Base-by-base conservation (phyloP, 1,139 yeast species). In the Candida sojae region DNA sequence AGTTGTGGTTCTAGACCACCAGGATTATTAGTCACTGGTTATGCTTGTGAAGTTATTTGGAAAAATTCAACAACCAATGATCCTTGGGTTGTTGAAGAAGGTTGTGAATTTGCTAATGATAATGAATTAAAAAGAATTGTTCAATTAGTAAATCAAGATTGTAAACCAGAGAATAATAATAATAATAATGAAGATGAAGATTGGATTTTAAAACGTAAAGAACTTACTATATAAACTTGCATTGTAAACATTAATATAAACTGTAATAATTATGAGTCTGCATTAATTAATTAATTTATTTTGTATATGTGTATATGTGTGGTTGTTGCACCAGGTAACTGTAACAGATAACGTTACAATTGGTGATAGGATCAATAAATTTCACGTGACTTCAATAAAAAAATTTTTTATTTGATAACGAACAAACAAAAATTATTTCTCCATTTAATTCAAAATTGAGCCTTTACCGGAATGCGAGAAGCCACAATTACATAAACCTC, bases 1-100 rank as follows among this genome's bases (percentile, higher is more conserved):
- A 80, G 80, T n/a, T 80, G 84, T 44, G 98, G 97, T 0, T 86
- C 95, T 10, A 75, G 97, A 53, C 99, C 99, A 0, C 99, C 99
- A 0, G 98, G 99, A 0, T 71, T 93, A 49, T 73, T 93, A 42
- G 86, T 93, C 2, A 80, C 91, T 1, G 98, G 99, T 0, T 73
- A 79, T 56, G 87, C 96, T 0, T 91, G 97, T 58, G 80, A 79
- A 29, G 89, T 86, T 1, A 68, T 84, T 41, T 59, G 66, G 33
- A 62, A 53, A 32, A 28, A 42, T 8, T 29, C 23, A 1, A 12
- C 21, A 17, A 17, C 32, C n/a, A 17, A 40, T 6, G 41, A 42
- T 35, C 29, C 32, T 6, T 82, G 87, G 86, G 53, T 61, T 4
- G 75, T 82, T 1, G 86, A 83, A 49, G 96, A 88, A 63, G 92